These are phyloP conservation scores for Eutrema heterophyllum DNA, from an alignment of 345 rosid genomes.

Conservation along the genomic window DNA sequence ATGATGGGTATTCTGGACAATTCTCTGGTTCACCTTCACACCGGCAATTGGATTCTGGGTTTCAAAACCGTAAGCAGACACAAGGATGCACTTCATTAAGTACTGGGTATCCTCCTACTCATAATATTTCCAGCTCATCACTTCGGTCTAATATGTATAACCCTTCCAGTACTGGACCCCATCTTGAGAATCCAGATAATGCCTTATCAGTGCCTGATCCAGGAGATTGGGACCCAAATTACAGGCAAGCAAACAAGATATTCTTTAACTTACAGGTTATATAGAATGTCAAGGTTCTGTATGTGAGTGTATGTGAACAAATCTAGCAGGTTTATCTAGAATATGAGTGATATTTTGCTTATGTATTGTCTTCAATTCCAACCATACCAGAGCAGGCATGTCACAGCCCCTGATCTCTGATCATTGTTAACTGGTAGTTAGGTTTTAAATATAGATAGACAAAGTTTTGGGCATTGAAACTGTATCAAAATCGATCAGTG, in stretches of 20 bases:
- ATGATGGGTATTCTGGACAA: conserved; percentile 52
- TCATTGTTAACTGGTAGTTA: conserved; percentile 1
- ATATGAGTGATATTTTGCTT: neutral
- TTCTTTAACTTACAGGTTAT: neutral
- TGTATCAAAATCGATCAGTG: neutral
- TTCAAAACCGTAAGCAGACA: conserved; percentile 52
- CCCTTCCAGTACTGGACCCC: conserved; percentile 39
- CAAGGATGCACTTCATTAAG: conserved; percentile 48
- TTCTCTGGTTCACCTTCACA: conserved; percentile 47
- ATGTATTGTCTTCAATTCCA: neutral
- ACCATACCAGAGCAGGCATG: neutral
- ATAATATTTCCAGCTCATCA: conserved; percentile 45
- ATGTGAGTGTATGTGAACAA: neutral
- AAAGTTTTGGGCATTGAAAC: neutral
- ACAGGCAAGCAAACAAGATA: conserved; percentile 53
- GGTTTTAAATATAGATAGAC: neutral
- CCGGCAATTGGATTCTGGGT: conserved; percentile 46
- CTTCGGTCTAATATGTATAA: conserved; percentile 38
- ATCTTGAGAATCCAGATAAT: conserved; percentile 50
- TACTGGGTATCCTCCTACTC: conserved; percentile 50
- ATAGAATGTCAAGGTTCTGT: conserved; percentile 7
- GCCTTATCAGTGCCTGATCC: conserved; percentile 74
- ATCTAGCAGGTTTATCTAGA: conserved; percentile 3
- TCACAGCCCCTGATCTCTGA: neutral
- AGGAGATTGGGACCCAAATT: conserved; percentile 99